Percentiles rank a stretch among this genome's conserved stretches.
These are phyloP conservation scores for Chenopodium formosanum DNA, from an alignment of 148 eudicot species.

Conservation along the genomic window DNA sequence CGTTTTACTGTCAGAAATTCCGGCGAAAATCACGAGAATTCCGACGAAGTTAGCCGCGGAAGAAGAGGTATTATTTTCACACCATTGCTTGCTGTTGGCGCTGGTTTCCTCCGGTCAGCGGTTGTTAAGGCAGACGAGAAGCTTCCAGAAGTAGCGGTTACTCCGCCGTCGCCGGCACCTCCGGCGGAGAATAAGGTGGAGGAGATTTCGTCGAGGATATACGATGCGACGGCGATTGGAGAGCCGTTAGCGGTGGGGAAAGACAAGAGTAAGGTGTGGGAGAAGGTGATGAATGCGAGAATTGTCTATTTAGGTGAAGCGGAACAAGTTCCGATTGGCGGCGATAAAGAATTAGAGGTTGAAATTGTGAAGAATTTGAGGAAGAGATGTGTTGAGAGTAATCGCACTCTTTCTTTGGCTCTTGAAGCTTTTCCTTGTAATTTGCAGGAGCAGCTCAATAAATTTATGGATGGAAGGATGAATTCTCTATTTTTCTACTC, in stretches of 20 bases:
- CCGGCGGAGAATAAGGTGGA: conserved; percentile 17
- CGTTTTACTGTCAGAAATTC: not conserved
- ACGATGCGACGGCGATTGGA: conserved; percentile 87
- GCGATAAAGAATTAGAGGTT: conserved; percentile 76
- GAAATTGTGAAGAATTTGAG: conserved; percentile 74
- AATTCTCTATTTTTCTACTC: not conserved
- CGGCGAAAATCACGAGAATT: conserved; percentile 7
- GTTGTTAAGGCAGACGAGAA: conserved; percentile 54
- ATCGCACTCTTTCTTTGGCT: conserved; percentile 59
- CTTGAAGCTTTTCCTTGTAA: conserved; percentile 83
- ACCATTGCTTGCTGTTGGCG: conserved; percentile 66
- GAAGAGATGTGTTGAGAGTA: conserved; percentile 59
- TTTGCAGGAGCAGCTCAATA: conserved; percentile 67
- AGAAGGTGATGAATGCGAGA: conserved; percentile 83
- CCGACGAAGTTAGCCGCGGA: conserved; percentile 22
- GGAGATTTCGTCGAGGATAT: conserved; percentile 63
- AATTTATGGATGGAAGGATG: conserved; percentile 61
- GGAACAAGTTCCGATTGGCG: conserved; percentile 78
- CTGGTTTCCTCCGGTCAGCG: conserved; percentile 47
- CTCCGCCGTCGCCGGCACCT: not conserved
- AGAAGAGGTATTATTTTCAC: conserved; percentile 54
- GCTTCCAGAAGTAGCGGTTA: conserved; percentile 8
- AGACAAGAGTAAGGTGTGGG: conserved; percentile 84
- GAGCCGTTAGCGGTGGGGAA: conserved; percentile 95
- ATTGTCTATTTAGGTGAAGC: conserved; percentile 94